These are phyloP conservation scores for Starmerella roubikii DNA, from an alignment of 805 yeast species.

Conservation along the genomic window DNA sequence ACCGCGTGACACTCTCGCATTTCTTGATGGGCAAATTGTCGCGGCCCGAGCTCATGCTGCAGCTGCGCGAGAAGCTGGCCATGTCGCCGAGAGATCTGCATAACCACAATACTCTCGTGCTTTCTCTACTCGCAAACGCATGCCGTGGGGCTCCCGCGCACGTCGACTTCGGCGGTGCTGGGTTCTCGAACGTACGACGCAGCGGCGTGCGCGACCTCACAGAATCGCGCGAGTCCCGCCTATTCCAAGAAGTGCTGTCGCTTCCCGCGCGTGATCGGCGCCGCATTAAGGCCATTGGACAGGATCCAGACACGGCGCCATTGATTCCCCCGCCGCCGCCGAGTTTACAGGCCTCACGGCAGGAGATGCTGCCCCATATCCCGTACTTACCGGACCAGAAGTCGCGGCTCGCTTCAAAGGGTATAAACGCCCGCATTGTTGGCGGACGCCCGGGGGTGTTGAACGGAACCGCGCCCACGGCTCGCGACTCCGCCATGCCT, in stretches of 20 bases:
- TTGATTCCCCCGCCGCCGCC: constrained; percentile 25
- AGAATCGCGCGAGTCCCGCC: constrained; percentile 49
- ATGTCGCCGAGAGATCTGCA: constrained; percentile 29
- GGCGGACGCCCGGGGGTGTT: neutral
- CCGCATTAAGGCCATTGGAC: constrained; percentile 67
- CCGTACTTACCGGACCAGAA: constrained; percentile 43
- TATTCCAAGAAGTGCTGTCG: constrained; percentile 77
- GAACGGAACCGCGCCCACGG: neutral
- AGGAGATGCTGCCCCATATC: constrained; percentile 62
- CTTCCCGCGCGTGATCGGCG: constrained; percentile 74
- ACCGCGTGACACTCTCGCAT: constrained; percentile 62
- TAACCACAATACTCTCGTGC: constrained; percentile 70
- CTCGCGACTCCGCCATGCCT: neutral
- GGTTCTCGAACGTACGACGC: constrained; percentile 24
- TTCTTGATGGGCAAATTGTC: constrained; percentile 55
- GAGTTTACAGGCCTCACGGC: constrained; percentile 28
- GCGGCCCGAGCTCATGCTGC: constrained; percentile 53
- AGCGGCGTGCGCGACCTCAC: constrained; percentile 31
- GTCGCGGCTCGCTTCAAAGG: neutral
- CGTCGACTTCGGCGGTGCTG: constrained; percentile 28
- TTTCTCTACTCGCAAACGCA: constrained; percentile 75
- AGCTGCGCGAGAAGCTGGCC: constrained; percentile 43
- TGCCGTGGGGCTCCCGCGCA: constrained; percentile 61
- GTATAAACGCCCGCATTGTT: neutral
- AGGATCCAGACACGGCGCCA: constrained; percentile 49